Conservation (phyloP, 768 basidiomycete species). For the Tricholoma saponaceum region DNA sequence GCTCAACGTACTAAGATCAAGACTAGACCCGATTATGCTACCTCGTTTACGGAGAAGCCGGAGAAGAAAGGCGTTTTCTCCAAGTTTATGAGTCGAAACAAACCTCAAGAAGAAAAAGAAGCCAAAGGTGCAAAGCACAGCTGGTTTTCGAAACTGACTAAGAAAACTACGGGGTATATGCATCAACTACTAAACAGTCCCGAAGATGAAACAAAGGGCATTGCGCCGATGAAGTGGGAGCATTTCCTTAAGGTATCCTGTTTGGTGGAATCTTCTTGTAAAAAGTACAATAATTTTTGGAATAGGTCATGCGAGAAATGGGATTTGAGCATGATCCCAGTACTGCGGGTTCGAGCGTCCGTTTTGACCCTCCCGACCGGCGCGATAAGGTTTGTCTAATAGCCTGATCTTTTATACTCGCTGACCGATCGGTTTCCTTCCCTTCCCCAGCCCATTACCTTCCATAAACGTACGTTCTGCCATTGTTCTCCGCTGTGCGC, state of each 20-base stretch:
- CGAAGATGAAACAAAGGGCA: conserved; percentile 51
- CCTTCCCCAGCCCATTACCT: conserved; percentile 54
- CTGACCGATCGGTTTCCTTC: neutral
- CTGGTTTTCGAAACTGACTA: conserved; percentile 55
- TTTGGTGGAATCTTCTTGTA: neutral
- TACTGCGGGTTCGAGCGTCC: conserved; percentile 79
- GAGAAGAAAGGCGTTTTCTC: conserved; percentile 48
- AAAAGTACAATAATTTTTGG: neutral
- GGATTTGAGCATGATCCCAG: conserved; percentile 71
- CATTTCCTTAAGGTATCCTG: conserved; percentile 61
- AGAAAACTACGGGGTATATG: conserved; percentile 57
- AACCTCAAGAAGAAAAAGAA: conserved; percentile 29
- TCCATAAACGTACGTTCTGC: conserved; percentile 63
- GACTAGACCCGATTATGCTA: conserved; percentile 57
- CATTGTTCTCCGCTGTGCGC: neutral
- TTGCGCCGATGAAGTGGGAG: conserved; percentile 72
- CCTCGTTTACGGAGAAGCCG: conserved; percentile 35
- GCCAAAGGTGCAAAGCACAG: conserved; percentile 42
- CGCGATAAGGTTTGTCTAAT: conserved; percentile 33
- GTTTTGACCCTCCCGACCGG: conserved; percentile 70
- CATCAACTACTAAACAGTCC: conserved; percentile 58
- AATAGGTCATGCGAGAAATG: conserved; percentile 73
- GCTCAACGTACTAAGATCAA: conserved; percentile 64
- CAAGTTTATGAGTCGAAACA: conserved; percentile 35
- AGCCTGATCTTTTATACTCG: neutral